Evolutionary conservation across 2,329 filamentous ascomycete genomes (phyloP), one percentile per base, ranked within the genome.

Genomic region (Cryphonectria nitschkei): DNA sequence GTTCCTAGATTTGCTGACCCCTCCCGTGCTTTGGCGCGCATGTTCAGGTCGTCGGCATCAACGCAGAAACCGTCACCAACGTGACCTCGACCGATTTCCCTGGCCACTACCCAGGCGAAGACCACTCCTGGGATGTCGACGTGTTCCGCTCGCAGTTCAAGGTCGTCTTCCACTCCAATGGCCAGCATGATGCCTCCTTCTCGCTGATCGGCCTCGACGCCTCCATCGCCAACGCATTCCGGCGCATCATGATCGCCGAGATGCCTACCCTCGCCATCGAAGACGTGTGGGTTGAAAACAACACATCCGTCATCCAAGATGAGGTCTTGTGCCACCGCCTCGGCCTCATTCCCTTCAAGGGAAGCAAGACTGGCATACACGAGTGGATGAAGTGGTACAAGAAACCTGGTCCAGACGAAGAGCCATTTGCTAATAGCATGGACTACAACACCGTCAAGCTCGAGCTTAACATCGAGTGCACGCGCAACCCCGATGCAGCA

Each of bases 281-380:
- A 85, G 91, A 90, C 74, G 93, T 97, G 79, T 99, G 92, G 83
- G 90, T 98, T 74, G 89, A 93, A 80, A 97, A 98, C 85, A 99
- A 99, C 85, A 98, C 95, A 66, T 97, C 94, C 6, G 94, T 99
- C 50, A 96, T 99, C 77, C 95, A 98, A 81, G 96, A 99, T 79
- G 96, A 99, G 84, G 95, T 99, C 5, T 90, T 99, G 67, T 92
- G 95, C 22, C 93, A 96, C 80, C 89, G 96, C 61, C 86, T 99
- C 43, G 96, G 96, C 71, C 89, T 99, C 62, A 92, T 99, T 68
- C 96, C 97, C 26, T 91, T 99, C 76, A 92, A 91, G 74, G 96
- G 93, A 75, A 89, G 90, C 73, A 89, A 90, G 74, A 87, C 92
- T 69, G 95, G 93, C 67, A 85, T 99, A 69, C 85, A 85, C 70